Evolutionary conservation across 2,329 filamentous ascomycete genomes (phyloP), one percentile per base, ranked within the genome.

Genomic region (Hawksworthiomyces lignivorus): DNA sequence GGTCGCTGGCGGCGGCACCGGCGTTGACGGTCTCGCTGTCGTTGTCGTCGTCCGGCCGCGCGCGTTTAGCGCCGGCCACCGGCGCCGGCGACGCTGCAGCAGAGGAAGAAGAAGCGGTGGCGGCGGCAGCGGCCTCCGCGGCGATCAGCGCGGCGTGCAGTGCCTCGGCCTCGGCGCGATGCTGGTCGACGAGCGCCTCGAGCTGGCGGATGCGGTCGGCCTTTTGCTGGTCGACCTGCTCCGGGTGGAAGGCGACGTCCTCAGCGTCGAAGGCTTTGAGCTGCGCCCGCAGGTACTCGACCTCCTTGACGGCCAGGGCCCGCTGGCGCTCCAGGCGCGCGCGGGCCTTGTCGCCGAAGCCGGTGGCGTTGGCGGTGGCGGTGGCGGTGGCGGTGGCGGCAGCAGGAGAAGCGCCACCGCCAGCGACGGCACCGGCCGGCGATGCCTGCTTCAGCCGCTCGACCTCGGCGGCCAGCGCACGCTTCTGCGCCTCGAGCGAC

Each of bases 231-330:
- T 98, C 87, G 41, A 84, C 82, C 32, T 77, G 80, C 26, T 87
- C 85, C 0, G 86, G 79, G 42, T 90, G 80, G 65, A 96, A 84
- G 0, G 89, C 89, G 40, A 80, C 77, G 54, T 97, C 89, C 61
- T 98, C 92, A 1, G 79, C 76, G 54, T 97, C 87, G 46, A 94
- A 84, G 0, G 85, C 83, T 63, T 89, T 89, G 41, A 97, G 73
- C 61, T 98, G 92, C 1, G 87, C 90, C 18, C 92, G 84, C 7
- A 98, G 73, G 58, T 94, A 95, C 52, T 96, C 89, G 1, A 92
- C 87, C 59, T 98, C 94, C 57, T 96, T 96, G 19, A 87, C 73
- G 0, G 89, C 87, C 7, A 98, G 73, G 1, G 75, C 77, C 44
- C 87, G 84, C 58, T 97, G 90, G 45, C 92, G 75, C 54, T 98